Evolutionary conservation across 2,329 filamentous ascomycete genomes (phyloP).

Genomic region (Calonectria leucothoes): DNA sequence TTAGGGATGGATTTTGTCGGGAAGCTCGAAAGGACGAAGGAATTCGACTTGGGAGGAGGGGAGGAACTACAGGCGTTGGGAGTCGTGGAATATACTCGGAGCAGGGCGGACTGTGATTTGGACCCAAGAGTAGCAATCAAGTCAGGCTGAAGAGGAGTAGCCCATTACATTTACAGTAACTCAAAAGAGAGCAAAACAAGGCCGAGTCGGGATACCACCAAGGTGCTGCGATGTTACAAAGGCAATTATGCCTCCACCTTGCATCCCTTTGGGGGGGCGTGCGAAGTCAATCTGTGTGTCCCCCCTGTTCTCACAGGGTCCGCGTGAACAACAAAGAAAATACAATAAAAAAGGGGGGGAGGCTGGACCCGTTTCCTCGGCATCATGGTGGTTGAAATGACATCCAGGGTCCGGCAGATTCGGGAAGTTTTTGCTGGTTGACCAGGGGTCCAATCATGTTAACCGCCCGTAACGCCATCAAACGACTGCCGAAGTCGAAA

Average conservation of each 20-base stretch:
- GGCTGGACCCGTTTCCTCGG: conserved; percentile 5
- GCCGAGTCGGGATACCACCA: conserved; percentile 21
- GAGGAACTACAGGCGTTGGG: conserved; percentile 20
- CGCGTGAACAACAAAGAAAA: conserved; percentile 14
- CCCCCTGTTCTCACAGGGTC: conserved; percentile 7
- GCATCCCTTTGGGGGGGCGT: conserved; percentile 6
- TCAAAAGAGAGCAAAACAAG: conserved; percentile 12
- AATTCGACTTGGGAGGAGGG: background rate
- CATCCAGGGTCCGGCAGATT: background rate
- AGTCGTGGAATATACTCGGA: conserved; percentile 18
- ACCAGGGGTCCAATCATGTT: background rate
- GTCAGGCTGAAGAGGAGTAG: conserved; percentile 2
- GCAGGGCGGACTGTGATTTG: conserved; percentile 7
- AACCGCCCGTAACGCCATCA: background rate
- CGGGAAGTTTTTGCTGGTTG: background rate
- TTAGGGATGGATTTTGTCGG: conserved; percentile 3
- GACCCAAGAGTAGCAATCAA: background rate
- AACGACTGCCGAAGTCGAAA: background rate
- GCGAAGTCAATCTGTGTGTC: conserved; percentile 2
- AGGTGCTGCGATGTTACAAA: conserved; percentile 12
- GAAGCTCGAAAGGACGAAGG: background rate
- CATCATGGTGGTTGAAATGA: background rate
- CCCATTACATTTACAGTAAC: background rate
- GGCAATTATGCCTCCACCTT: background rate
- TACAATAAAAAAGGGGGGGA: too few species aligned